Evolutionary conservation across 306 rosid species (phyloP), one percentile per base, ranked within the genome.

Genomic region (Phaseolus lunatus): DNA sequence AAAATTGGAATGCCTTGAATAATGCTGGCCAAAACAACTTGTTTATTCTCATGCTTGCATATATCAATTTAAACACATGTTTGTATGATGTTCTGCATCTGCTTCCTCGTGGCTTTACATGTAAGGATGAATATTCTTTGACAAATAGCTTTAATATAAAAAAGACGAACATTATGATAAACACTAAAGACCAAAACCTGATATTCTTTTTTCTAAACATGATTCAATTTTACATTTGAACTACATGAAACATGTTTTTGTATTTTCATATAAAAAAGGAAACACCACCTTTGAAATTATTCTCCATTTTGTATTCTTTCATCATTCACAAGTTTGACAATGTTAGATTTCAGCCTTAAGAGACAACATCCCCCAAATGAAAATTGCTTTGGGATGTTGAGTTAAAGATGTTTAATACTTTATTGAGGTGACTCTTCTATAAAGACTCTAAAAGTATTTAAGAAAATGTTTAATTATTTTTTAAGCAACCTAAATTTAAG

Each of bases 61-160:
- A 29, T 67, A 24, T 23, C 67, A 82, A 49, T 68, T 79, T 49
- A 48, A 80, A 24, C 66, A 52, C 19, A 11, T 73, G 62, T 31
- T 75, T 64, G 13, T 31, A 81, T 43, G 70, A 54, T 78, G 78
- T 69, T 26, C 37, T 72, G 10, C 61, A 45, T 83, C 72, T 81
- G 49, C 77, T 83, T 78, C 77, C 84, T 73, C 62, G 29, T 80
- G 89, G 86, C 90, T 37, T 81, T 79, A 27, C 35, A 18, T 59
- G 54, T 12, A 12, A 52, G 62, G 18, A 50, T 81, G 92, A 90
- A 81, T 85, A 85, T 87, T 87, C 86, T 87, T 69, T 62, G 63
- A 41, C 57, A 68, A 59, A 56, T 57, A 24, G 41, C 77, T 58
- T 41, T 64, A 24, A 13, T 57, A 58, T 49, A 33, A 68, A 61